Evolutionary conservation across 257 asterid genomes (phyloP).

Genomic region (Solanum verrucosum): DNA sequence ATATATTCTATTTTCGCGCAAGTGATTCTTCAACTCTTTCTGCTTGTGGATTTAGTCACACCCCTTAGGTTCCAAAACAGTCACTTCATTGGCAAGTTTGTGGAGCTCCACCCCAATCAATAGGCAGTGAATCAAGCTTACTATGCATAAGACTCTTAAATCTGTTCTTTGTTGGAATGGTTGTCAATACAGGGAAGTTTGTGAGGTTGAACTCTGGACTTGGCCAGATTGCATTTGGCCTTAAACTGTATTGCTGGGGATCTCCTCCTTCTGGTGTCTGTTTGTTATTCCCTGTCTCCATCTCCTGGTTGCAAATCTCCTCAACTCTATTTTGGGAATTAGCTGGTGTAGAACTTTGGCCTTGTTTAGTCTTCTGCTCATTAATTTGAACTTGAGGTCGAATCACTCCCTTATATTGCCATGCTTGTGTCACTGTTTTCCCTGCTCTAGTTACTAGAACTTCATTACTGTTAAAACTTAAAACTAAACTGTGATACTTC

Average conservation of each 20-base stretch:
- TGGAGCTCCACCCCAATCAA: not conserved
- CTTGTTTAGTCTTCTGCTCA: not conserved
- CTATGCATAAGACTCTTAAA: not conserved
- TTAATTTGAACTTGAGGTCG: not conserved
- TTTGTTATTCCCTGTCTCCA: not conserved
- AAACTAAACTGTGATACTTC: not conserved
- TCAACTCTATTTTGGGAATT: not conserved
- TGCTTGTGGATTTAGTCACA: not conserved
- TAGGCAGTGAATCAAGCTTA: not conserved
- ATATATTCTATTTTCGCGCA: not conserved
- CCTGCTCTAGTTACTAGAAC: not conserved
- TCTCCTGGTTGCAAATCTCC: not conserved
- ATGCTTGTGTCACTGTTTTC: not conserved
- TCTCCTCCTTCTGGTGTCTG: not conserved
- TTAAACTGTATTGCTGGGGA: not conserved
- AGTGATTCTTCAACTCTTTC: not conserved
- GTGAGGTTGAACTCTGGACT: not conserved
- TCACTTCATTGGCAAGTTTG: not conserved
- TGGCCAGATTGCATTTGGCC: not conserved
- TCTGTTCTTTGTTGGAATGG: not conserved
- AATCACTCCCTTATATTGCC: not conserved
- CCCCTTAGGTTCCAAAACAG: not conserved
- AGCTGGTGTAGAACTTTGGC: not conserved
- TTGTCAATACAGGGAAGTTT: not conserved
- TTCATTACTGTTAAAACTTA: not conserved